A percentile compares a stretch with the other conserved stretches of the same genome.
Evolutionary conservation across 1,139 yeast species (phyloP).

Genomic region (Taphrina deformans): DNA sequence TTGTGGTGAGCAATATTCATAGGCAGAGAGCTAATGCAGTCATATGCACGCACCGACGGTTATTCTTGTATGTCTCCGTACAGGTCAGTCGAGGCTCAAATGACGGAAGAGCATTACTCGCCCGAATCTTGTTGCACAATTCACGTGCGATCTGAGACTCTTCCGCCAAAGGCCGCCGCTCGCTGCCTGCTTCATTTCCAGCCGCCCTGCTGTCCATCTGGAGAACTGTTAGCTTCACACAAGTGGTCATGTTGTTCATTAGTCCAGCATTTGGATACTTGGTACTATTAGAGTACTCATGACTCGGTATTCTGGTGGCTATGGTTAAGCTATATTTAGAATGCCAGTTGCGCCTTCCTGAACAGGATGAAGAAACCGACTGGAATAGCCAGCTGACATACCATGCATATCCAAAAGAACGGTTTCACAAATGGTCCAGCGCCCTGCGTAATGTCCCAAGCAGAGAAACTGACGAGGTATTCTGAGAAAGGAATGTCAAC

Average conservation of each 20-base stretch:
- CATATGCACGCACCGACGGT: too few species aligned
- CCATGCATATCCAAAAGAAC: conserved; percentile 30
- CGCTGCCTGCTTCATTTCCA: not conserved
- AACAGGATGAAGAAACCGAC: conserved; percentile 31
- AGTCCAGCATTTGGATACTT: too few species aligned
- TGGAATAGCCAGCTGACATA: conserved; percentile 29
- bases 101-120: not conserved
- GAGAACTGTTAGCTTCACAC: too few species aligned
- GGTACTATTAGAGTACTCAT: too few species aligned
- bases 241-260: too few species aligned
- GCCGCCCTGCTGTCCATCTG: too few species aligned
- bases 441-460: conserved; percentile 26
- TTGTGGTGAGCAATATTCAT: too few species aligned
- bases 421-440: conserved; percentile 19
- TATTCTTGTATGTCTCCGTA: too few species aligned
- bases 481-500: conserved; percentile 20
- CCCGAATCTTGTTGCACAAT: not conserved
- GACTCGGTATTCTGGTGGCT: not conserved
- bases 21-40: too few species aligned
- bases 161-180: too few species aligned
- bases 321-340: not conserved
- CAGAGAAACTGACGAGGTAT: conserved; percentile 22
- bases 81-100: not conserved
- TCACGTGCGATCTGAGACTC: not conserved
- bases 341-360: conserved; percentile 29